Evolutionary conservation across 1,284 basidiomycete genomes (phyloP).

Genomic region (Malassezia nana): DNA sequence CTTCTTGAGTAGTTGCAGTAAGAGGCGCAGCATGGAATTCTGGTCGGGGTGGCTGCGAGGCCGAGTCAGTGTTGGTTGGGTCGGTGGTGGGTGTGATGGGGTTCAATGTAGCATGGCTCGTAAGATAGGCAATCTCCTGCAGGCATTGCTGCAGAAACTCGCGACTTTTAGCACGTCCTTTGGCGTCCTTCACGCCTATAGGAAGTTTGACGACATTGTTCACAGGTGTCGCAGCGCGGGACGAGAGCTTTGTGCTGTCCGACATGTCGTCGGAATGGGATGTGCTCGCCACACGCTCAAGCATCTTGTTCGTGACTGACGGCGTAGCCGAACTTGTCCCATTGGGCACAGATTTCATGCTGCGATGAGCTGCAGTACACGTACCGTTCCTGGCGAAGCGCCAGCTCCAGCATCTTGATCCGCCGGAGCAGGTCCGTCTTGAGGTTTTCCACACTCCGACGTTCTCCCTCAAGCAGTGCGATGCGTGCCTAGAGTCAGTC

Average conservation of each 20-base stretch:
- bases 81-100: slow-evolving; percentile 55
- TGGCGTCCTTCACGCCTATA: slow-evolving; percentile 65
- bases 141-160: slow-evolving; percentile 98
- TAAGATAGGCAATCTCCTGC: slow-evolving; percentile 94
- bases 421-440: slow-evolving; percentile 88
- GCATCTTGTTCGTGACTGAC: background rate
- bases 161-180: slow-evolving; percentile 81
- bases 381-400: slow-evolving; percentile 66
- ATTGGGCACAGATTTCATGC: background rate
- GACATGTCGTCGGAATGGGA: background rate
- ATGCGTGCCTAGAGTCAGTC: slow-evolving; percentile 66
- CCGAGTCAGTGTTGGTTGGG: background rate
- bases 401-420: slow-evolving; percentile 94
- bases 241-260: background rate
- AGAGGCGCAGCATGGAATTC: background rate
- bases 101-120: slow-evolving; percentile 90
- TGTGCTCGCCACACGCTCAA: background rate
- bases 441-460: slow-evolving; percentile 89
- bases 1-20: background rate
- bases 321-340: background rate
- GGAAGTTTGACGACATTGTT: slow-evolving; percentile 9
- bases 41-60: background rate
- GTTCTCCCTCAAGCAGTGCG: slow-evolving; percentile 91
- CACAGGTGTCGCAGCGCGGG: background rate
- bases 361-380: background rate